phyloP scores from a whole-genome alignment of 495 filamentous ascomycete species.

The Endocarpon pusillum region DNA sequence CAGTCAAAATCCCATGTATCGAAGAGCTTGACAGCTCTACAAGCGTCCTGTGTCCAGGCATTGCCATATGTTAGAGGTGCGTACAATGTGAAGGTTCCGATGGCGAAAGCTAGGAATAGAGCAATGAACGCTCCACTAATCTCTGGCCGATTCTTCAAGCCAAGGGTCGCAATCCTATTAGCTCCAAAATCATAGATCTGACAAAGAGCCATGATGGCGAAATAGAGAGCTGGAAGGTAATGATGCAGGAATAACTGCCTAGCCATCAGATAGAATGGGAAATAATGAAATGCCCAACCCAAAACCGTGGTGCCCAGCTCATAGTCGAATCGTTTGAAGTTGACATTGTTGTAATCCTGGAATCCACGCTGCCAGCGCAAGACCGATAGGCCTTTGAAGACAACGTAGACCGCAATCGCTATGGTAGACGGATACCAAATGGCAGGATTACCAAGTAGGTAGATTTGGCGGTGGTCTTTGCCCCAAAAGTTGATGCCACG shows the following conservation, averaged over 20 bases:
- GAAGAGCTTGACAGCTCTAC: conserved; percentile 74
- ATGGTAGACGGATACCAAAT: conserved; percentile 85
- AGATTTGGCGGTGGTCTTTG: conserved; percentile 82
- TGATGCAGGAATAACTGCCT: conserved; percentile 96
- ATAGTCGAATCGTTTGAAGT: conserved; percentile 93
- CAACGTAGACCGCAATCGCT: conserved; percentile 59
- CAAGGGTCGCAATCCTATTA: conserved; percentile 45
- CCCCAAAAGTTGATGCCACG: conserved; percentile 99
- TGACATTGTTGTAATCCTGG: conserved; percentile 61
- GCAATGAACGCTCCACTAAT: conserved; percentile 56
- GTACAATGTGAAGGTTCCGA: conserved; percentile 67
- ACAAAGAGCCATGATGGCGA: conserved; percentile 74
- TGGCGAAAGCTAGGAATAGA: conserved; percentile 50
- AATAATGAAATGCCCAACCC: conserved; percentile 92
- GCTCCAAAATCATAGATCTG: conserved; percentile 77
- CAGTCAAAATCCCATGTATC: conserved; percentile 93
- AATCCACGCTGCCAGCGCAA: conserved; percentile 89
- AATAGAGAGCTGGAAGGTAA: conserved; percentile 91
- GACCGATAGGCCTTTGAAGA: conserved; percentile 75
- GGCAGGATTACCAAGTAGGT: conserved; percentile 87
- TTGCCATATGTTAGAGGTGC: conserved; percentile 86
- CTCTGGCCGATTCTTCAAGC: conserved; percentile 50
- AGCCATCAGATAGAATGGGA: conserved; percentile 96
- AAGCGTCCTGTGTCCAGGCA: conserved; percentile 75
- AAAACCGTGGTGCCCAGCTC: conserved; percentile 82